Conservation (phyloP, 2,329 filamentous ascomycete species). For the Clarireedia homoeocarpa region DNA sequence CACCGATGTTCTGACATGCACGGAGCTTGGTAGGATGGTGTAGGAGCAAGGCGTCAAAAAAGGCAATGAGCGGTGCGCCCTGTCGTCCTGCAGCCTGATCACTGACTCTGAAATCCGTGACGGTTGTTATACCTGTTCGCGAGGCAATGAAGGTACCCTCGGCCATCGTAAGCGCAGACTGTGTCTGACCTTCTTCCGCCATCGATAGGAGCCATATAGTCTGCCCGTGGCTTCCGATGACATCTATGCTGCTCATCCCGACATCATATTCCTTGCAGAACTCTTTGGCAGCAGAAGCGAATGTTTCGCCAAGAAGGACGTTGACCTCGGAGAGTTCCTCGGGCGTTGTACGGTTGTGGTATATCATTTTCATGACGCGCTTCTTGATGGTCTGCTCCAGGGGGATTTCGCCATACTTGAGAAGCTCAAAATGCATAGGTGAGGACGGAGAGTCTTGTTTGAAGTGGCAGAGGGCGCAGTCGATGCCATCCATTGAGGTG, state of each 20-base stretch:
- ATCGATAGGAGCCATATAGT: conserved; percentile 42
- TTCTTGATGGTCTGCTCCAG: too few relatives aligned
- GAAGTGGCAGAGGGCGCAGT: conserved; percentile 41
- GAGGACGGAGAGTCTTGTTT: too few relatives aligned
- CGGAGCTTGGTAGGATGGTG: conserved; percentile 49
- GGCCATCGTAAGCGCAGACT: conserved; percentile 46
- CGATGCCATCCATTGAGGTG: conserved; percentile 36
- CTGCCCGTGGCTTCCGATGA: conserved; percentile 48
- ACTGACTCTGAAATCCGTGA: conserved; percentile 50
- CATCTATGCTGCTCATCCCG: too few relatives aligned
- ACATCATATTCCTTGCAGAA: too few relatives aligned
- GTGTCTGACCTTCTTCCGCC: conserved; percentile 29
- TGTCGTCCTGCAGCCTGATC: conserved; percentile 49
- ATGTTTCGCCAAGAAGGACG: too few relatives aligned
- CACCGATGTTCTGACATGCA: conserved; percentile 53
- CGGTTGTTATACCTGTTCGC: conserved; percentile 48
- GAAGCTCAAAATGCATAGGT: too few relatives aligned
- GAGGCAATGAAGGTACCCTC: conserved; percentile 48
- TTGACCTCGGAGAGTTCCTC: too few relatives aligned
- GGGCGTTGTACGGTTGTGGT: too few relatives aligned
- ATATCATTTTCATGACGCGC: too few relatives aligned
- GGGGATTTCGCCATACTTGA: too few relatives aligned
- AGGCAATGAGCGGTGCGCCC: conserved; percentile 40
- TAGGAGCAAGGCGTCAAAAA: conserved; percentile 48
- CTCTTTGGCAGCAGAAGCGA: too few relatives aligned